Evolutionary conservation across 257 asterid species (phyloP), one percentile per base, ranked within the genome.

Genomic region (Catharanthus roseus): DNA sequence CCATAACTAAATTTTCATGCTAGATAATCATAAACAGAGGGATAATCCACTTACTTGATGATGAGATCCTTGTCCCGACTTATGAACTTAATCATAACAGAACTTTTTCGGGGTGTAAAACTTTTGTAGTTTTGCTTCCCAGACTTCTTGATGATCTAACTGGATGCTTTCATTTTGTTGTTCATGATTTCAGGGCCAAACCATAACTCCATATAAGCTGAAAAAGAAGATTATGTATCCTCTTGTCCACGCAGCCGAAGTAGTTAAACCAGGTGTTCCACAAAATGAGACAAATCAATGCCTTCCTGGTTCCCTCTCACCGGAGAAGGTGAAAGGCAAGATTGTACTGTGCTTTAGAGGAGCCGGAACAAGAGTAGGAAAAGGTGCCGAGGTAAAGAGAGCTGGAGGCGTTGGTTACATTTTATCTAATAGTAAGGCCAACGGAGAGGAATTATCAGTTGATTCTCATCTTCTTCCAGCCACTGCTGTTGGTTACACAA

Each of bases 381-480:
- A 88, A 57, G 99, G 96, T 24, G 66, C 70, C 75, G 99, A 93
- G 79, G 99, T 91, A 31, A 85, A 86, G 81, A 88, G 96, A 69
- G 96, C 92, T 1, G 97, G 96, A 76, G 99, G 96, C 5, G 70
- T 81, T 29, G 99, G 97, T 6, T 83, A 67, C 80, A 82, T 93
- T 34, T 75, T 91, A 49, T 97, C 88, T 44, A 89, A 91, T 58
- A 79, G 80, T 60, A 70, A 82, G 81, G 80, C 81, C 38, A 78
- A 83, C 53, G 99, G 88, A 29, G 83, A 71, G 18, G 84, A 72
- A 11, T 15, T 81, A 41, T 36, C 73, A n/a, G 77, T 68, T 8
- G 88, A 84, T 75, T 23, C 86, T 67, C 84, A 84, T 75, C 51
- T 84, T 68, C 84, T 84, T 75, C 88, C 88, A 18, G 86, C 86